phyloP scores from a whole-genome alignment of 2,329 filamentous ascomycete genomes.

The Colletotrichum theobromicola region DNA sequence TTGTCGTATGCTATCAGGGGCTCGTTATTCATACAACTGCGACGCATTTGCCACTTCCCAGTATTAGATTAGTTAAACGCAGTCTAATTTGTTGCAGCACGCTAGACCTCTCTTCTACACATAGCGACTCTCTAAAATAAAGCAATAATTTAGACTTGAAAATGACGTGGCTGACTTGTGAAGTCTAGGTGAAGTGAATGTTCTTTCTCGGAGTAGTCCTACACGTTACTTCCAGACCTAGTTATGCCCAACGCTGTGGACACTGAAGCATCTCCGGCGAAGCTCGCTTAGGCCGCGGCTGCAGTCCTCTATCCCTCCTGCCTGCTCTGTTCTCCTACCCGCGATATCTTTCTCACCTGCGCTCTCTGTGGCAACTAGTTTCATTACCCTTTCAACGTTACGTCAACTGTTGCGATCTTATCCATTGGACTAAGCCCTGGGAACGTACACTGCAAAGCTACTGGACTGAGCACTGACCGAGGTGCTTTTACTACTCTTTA shows the following conservation, averaged over 20 bases:
- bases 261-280: background rate
- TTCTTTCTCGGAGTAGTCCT: background rate
- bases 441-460: too few relatives aligned
- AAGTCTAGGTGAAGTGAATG: background rate
- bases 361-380: background rate
- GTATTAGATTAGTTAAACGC: background rate
- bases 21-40: background rate
- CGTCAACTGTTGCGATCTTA: too few relatives aligned
- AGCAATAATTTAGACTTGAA: background rate
- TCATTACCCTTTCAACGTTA: background rate
- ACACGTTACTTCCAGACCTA: background rate
- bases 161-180: too few relatives aligned
- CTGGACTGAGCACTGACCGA: too few relatives aligned
- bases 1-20: background rate
- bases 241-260: background rate
- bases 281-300: background rate
- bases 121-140: background rate
- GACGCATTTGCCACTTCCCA: background rate
- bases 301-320: background rate
- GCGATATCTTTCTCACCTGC: background rate
- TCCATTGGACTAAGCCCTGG: too few relatives aligned
- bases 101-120: background rate
- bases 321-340: background rate
- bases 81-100: background rate
- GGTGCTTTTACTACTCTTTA: too few relatives aligned